Evolutionary conservation across 2,329 filamentous ascomycete species (phyloP), one percentile per base, ranked within the genome.

Genomic region (Dactylonectria estremocensis): DNA sequence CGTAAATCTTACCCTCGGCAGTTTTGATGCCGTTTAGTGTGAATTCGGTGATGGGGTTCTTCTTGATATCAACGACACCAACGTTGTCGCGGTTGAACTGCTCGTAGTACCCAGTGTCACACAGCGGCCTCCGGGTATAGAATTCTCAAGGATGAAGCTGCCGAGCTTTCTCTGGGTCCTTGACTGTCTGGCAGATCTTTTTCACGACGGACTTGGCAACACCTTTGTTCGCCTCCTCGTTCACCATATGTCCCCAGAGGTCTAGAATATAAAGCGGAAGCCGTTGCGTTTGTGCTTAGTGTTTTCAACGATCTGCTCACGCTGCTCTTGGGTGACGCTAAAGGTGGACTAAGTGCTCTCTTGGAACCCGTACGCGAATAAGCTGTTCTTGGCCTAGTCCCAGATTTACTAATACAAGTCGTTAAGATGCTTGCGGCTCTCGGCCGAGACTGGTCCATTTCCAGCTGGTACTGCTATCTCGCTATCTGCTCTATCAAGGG

Each of bases 11-110:
- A 14, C 54, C 37, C 8, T 57, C 37, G 3, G 37, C 54, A 37
- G 24, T 45, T 14, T 33, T 57, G 14, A 33, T 24, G 8, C 54
- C 54, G 14, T 24, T 46, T 22, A 37, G 24, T 20, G n/a, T 57
- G 33, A 57, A 43, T 22, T 57, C 54, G 16, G 8, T 37, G 11
- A 57, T 57, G 2, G 54, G 54, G 14, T 46, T 57, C 16, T 46
- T 57, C 22, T 57, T 46, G 13, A 57, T 11, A 9, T 37, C 37
- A 16, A 57, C 54, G 5, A 57, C 13, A 40, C n/a, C 40, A 43
- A 46, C 54, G n/a, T 46, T 57, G 16, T 57, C 37, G 9, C 24
- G 37, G 37, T 43, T 57, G 14, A 56, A 9, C 16, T 43, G 20
- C 16, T 46, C 54, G 40, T 57, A 57, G 40, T 28, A 46, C 8